These are phyloP conservation scores for Decorospora gaudefroyi DNA, from an alignment of 2,329 filamentous ascomycete species.

Conservation along the genomic window DNA sequence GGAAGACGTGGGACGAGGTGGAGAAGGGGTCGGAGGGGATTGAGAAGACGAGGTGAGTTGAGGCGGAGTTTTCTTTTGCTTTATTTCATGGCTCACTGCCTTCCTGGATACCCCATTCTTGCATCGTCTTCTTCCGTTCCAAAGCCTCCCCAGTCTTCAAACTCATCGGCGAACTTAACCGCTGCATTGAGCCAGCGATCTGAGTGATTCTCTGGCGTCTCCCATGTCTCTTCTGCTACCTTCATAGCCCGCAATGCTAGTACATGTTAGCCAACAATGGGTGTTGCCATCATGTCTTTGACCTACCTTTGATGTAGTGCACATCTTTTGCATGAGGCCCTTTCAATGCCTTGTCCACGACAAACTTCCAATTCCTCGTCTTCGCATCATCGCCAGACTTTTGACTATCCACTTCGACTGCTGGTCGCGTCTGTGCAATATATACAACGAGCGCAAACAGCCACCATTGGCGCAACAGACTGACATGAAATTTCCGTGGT, in stretches of 20 bases:
- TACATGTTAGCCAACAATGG: constrained; percentile 16
- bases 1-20: too few relatives aligned
- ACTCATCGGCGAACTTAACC: constrained; percentile 73
- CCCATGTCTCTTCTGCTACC: constrained; percentile 75
- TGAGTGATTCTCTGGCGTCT: constrained; percentile 59
- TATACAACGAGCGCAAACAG: constrained; percentile 79
- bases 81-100: too few relatives aligned
- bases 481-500: constrained; percentile 71
- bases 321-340: constrained; percentile 71
- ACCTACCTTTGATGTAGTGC: constrained; percentile 79
- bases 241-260: constrained; percentile 72
- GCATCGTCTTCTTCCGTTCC: constrained; percentile 34
- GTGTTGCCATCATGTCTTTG: not conserved
- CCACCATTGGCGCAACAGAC: constrained; percentile 86
- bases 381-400: constrained; percentile 64
- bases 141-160: constrained; percentile 67
- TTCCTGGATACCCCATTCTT: constrained; percentile 29
- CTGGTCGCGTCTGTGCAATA: constrained; percentile 72
- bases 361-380: constrained; percentile 75
- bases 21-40: too few relatives aligned
- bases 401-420: constrained; percentile 66
- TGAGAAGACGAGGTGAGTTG: too few relatives aligned
- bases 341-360: constrained; percentile 70
- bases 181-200: constrained; percentile 69
- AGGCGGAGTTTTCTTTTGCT: too few relatives aligned